Evolutionary conservation across 768 basidiomycete species (phyloP).

Genomic region (Xerocomellus dryophilus): DNA sequence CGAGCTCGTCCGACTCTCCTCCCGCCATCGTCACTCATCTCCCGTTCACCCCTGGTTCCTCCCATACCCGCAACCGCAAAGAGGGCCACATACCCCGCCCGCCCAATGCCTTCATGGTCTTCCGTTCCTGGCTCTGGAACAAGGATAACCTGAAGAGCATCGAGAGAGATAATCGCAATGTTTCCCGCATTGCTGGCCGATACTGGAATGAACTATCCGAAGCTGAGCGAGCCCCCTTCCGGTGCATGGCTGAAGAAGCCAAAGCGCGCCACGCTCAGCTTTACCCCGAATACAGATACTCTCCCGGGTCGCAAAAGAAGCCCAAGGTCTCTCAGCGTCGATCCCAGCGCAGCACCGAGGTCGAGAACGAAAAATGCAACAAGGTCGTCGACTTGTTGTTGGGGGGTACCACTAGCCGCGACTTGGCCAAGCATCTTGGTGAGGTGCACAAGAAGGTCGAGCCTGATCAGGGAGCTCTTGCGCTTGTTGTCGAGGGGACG

Average conservation of each 20-base stretch:
- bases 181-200: conserved; percentile 66
- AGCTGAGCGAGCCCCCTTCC: conserved; percentile 47
- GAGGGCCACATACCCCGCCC: conserved; percentile 67
- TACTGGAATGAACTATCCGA: conserved; percentile 59
- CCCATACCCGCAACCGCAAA: conserved; percentile 41
- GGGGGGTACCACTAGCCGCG: conserved; percentile 33
- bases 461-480: not conserved
- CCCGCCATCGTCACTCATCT: conserved; percentile 25
- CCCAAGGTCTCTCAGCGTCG: conserved; percentile 34
- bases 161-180: conserved; percentile 69
- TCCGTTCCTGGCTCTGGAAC: conserved; percentile 64
- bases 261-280: conserved; percentile 45
- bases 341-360: conserved; percentile 27
- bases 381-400: conserved; percentile 36
- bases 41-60: conserved; percentile 31
- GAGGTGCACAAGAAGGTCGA: conserved; percentile 2
- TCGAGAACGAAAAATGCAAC: conserved; percentile 40
- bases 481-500: not conserved
- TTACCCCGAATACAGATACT: conserved; percentile 63
- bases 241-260: conserved; percentile 44
- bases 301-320: conserved; percentile 41
- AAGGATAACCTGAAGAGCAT: conserved; percentile 47
- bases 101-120: conserved; percentile 84
- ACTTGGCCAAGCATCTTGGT: conserved; percentile 23
- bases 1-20: conserved; percentile 15